These are phyloP conservation scores for Colletotrichum graminicola DNA, from an alignment of 2,329 filamentous ascomycete species.

Conservation along the genomic window DNA sequence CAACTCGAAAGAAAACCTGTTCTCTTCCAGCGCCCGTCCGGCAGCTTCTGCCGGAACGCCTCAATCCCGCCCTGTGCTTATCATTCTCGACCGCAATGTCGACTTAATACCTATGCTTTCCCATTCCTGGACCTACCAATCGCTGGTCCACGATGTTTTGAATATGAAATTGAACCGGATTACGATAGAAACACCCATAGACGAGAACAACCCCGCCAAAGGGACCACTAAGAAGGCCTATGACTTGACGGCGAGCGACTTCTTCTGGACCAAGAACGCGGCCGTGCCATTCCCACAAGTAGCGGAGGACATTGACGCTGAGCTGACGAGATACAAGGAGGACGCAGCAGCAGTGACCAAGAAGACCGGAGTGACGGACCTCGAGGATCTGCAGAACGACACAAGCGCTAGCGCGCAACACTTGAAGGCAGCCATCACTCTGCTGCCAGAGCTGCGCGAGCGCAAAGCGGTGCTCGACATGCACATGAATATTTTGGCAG, in stretches of 20 bases:
- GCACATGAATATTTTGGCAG: slow-evolving; percentile 95
- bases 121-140: slow-evolving; percentile 87
- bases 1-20: slow-evolving; percentile 98
- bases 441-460: slow-evolving; percentile 91
- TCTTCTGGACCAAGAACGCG: slow-evolving; percentile 97
- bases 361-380: slow-evolving; percentile 91
- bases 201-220: slow-evolving; percentile 80
- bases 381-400: slow-evolving; percentile 93
- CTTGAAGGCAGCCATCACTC: slow-evolving; percentile 93
- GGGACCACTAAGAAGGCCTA: slow-evolving; percentile 89
- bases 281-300: slow-evolving; percentile 93
- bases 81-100: slow-evolving; percentile 95
- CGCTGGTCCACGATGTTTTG: slow-evolving; percentile 77
- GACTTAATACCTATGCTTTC: slow-evolving; percentile 99
- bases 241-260: slow-evolving; percentile 89
- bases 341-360: slow-evolving; percentile 94
- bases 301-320: slow-evolving; percentile 94
- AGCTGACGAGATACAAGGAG: slow-evolving; percentile 94
- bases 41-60: slow-evolving; percentile 70
- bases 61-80: slow-evolving; percentile 85
- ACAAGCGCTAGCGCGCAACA: slow-evolving; percentile 91
- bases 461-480: slow-evolving; percentile 94
- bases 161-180: slow-evolving; percentile 85
- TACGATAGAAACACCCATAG: slow-evolving; percentile 85
- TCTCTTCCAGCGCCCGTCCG: slow-evolving; percentile 75